phyloP scores from a whole-genome alignment of 192 early-diverging fungal genomes.

The Linnemannia elongata region DNA sequence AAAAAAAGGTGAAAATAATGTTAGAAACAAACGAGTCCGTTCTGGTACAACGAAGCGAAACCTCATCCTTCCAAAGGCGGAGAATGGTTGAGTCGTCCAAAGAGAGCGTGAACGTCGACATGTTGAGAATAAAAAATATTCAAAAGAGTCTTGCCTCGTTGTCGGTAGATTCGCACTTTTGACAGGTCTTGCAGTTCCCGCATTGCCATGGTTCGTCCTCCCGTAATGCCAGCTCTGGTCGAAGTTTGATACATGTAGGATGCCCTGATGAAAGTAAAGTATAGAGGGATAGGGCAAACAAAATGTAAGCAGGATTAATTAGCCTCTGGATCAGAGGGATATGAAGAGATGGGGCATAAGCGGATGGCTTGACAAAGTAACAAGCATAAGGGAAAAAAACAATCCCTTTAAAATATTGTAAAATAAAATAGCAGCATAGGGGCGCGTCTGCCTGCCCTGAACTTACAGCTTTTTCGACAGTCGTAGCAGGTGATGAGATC shows the following conservation, averaged over 20 bases:
- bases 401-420: background rate
- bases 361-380: background rate
- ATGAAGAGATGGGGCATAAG: background rate
- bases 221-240: slow-evolving; percentile 45
- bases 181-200: slow-evolving; percentile 65
- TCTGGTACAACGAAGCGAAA: background rate
- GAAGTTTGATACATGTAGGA: slow-evolving; percentile 55
- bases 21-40: background rate
- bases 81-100: background rate
- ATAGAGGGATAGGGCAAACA: background rate
- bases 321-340: background rate
- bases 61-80: background rate
- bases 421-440: slow-evolving; percentile 2
- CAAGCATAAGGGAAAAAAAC: background rate
- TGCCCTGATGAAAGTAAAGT: slow-evolving; percentile 48
- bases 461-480: slow-evolving; percentile 65
- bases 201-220: slow-evolving; percentile 65
- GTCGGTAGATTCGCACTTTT: slow-evolving; percentile 56
- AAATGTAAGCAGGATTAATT: background rate
- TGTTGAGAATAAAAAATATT: background rate
- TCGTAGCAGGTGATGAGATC: slow-evolving; percentile 61
- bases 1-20: slow-evolving; percentile 10
- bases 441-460: slow-evolving; percentile 2
- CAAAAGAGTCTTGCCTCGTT: slow-evolving; percentile 52
- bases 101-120: background rate